phyloP scores from a whole-genome alignment of 305 asterid genomes.

The Fraxinus albicans region DNA sequence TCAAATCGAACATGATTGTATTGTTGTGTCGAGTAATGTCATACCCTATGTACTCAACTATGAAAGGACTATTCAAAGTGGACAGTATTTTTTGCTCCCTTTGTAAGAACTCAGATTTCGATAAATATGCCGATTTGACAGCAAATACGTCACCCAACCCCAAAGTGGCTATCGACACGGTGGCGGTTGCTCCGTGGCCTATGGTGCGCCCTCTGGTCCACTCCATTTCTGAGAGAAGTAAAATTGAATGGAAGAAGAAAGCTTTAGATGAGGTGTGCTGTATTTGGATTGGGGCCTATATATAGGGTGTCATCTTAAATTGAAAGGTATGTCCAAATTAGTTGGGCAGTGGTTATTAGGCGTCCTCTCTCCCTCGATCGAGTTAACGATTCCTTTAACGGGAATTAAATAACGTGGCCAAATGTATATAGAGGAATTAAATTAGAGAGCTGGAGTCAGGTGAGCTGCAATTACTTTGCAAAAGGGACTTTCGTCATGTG shows the following conservation, averaged over 20 bases:
- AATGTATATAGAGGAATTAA: conserved; percentile 18
- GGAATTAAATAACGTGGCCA: conserved; percentile 55
- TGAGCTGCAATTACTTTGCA: conserved; percentile 33
- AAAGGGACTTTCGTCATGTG: conserved; percentile 30
- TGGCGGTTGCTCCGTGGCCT: conserved; percentile 69
- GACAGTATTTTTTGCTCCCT: conserved; percentile 55
- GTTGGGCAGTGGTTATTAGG: conserved; percentile 18
- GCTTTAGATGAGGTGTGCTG: neutral
- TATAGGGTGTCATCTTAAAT: conserved; percentile 24
- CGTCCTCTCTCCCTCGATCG: conserved; percentile 5
- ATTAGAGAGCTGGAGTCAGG: conserved; percentile 21
- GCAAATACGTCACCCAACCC: conserved; percentile 42
- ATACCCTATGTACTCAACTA: conserved; percentile 57
- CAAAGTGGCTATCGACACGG: conserved; percentile 51
- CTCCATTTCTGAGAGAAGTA: conserved; percentile 34
- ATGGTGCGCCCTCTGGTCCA: conserved; percentile 73
- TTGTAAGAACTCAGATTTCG: conserved; percentile 35
- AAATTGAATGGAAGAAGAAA: conserved; percentile 20
- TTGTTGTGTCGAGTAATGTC: conserved; percentile 43
- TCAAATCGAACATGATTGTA: conserved; percentile 41
- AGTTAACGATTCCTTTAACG: conserved; percentile 54
- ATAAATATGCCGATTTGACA: conserved; percentile 56
- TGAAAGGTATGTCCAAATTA: neutral
- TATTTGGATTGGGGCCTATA: conserved; percentile 21
- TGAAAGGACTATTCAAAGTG: conserved; percentile 30